Evolutionary conservation across 179 eudicot genomes (phyloP), one percentile per base, ranked within the genome.

Genomic region (Camellia oleifera): DNA sequence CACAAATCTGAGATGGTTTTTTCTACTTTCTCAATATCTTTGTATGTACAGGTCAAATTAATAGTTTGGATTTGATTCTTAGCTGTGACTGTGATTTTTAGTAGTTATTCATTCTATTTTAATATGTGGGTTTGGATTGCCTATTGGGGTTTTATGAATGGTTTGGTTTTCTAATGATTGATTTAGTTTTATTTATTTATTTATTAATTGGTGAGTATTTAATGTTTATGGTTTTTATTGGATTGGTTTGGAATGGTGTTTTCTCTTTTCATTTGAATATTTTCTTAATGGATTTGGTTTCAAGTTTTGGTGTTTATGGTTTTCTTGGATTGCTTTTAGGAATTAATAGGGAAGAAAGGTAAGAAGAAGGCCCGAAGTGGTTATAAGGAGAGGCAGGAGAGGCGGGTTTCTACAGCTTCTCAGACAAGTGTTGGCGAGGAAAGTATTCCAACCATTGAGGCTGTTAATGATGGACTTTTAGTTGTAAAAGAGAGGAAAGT

Each of bases 321-420:
- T 79, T 63, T 50, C n/a, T 76, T 70, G 18, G 61, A 58, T 84
- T 74, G 72, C 77, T 65, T 80, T 23, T 79, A 94, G 94, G 90
- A 65, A 48, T 62, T 50, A 83, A 94, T 94, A 97, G 98, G 87
- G 83, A 95, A 94, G 80, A 93, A 86, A 81, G 87, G 83, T 5
- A 91, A 84, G 82, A 92, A 88, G 91, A 90, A 86, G 79, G 88
- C 89, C n/a, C 89, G 88, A 62, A 82, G 83, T 80, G 88, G 74
- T 23, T 0, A 23, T 23, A 23, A 23, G 26, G 0, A 23, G 26
- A 23, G 26, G 79, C 91, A 80, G 84, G 94, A 84, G 73, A 91
- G 89, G 77, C 86, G 82, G 66, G 85, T 63, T 77, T 40, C 83
- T 20, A 18, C 80, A 68, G 61, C 86, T 78, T 84, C 89, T 76